Percentiles rank a stretch among this genome's conserved stretches.
Evolutionary conservation across 2,329 filamentous ascomycete species (phyloP).

Genomic region (Fusarium burgessii): DNA sequence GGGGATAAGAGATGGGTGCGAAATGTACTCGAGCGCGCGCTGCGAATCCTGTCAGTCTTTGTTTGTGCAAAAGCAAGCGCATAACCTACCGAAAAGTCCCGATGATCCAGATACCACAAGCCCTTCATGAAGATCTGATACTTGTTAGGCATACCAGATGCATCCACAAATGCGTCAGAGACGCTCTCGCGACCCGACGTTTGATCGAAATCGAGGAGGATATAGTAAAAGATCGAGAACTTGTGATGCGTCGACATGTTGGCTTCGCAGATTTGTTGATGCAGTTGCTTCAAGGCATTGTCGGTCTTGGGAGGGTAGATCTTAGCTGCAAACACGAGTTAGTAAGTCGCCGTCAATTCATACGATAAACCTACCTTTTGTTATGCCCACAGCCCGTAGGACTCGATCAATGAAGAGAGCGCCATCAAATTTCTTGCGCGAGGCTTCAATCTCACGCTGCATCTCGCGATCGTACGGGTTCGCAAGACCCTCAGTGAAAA

Average conservation of each 20-base stretch:
- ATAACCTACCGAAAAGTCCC: conserved; percentile 70
- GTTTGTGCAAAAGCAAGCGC: neutral
- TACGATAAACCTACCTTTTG: conserved; percentile 66
- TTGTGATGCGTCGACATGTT: conserved; percentile 79
- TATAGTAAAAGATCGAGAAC: conserved; percentile 84
- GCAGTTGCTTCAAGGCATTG: conserved; percentile 74
- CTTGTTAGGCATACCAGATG: conserved; percentile 76
- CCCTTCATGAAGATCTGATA: conserved; percentile 87
- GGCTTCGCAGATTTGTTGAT: conserved; percentile 75
- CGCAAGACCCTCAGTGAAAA: conserved; percentile 72
- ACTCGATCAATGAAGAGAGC: conserved; percentile 85
- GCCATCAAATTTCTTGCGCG: conserved; percentile 76
- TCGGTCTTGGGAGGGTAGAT: conserved; percentile 81
- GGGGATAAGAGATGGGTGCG: conserved; percentile 81
- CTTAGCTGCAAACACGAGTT: conserved; percentile 60
- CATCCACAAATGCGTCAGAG: conserved; percentile 68
- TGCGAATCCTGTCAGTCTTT: conserved; percentile 47
- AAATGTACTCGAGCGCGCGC: conserved; percentile 79
- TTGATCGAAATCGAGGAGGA: conserved; percentile 79
- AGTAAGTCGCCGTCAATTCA: neutral
- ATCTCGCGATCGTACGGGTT: conserved; percentile 72
- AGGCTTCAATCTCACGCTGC: conserved; percentile 72
- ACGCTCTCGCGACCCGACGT: conserved; percentile 62
- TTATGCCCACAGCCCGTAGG: conserved; percentile 75
- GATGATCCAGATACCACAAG: conserved; percentile 81